Evolutionary conservation across 371 early-diverging fungal species (phyloP).

Genomic region (Capillidium heterosporum): DNA sequence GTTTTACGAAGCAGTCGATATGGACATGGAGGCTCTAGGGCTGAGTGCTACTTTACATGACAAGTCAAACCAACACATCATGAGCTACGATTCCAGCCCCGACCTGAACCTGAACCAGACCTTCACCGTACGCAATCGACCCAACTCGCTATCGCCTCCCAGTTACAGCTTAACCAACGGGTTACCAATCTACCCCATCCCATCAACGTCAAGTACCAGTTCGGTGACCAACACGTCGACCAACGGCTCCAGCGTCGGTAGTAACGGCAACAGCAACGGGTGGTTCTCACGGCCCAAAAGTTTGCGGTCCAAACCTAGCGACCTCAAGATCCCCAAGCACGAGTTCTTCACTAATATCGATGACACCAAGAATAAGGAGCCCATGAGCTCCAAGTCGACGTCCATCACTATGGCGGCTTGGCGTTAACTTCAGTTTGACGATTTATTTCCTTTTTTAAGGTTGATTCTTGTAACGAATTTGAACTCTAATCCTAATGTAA

Average conservation of each 20-base stretch:
- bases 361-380: neutral
- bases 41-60: neutral
- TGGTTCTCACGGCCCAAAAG: conserved; percentile 4
- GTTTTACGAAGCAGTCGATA: conserved; percentile 45
- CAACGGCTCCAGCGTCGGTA: neutral
- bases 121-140: neutral
- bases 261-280: neutral
- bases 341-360: neutral
- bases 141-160: conserved; percentile 1
- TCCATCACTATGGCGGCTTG: conserved; percentile 3
- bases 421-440: neutral
- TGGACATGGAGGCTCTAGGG: conserved; percentile 13
- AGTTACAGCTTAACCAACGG: neutral
- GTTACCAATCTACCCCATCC: neutral
- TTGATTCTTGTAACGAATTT: no score
- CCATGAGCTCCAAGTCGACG: neutral
- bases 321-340: conserved; percentile 4
- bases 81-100: neutral
- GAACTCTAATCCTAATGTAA: no score
- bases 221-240: neutral
- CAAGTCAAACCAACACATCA: neutral
- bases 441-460: neutral
- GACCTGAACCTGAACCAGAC: neutral
- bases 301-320: neutral
- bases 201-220: neutral